These are phyloP conservation scores for Botrytis elliptica DNA, from an alignment of 2,329 filamentous ascomycete species.

Conservation along the genomic window DNA sequence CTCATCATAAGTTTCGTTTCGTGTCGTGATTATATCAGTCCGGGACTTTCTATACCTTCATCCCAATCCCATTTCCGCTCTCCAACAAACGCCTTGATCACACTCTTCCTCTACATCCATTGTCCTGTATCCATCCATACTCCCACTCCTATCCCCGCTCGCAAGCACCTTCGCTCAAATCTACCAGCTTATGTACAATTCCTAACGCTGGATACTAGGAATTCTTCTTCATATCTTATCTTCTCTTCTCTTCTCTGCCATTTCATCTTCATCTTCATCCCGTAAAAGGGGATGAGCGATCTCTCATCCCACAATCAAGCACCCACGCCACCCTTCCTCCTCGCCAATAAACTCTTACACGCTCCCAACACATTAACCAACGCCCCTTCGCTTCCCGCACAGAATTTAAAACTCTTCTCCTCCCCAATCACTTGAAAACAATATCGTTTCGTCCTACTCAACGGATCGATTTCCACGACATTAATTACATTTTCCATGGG, in stretches of 20 bases:
- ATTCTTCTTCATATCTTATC: not conserved
- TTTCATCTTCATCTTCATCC: too few species aligned
- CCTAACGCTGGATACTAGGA: not conserved
- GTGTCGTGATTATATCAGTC: not conserved
- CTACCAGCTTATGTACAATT: conserved; percentile 18
- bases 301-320: not conserved
- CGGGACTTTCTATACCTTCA: not conserved
- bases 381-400: conserved; percentile 75
- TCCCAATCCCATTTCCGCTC: not conserved
- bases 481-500: conserved; percentile 78
- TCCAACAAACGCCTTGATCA: not conserved
- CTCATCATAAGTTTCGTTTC: conserved; percentile 12
- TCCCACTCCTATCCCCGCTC: not conserved
- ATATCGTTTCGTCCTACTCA: conserved; percentile 78
- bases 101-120: not conserved
- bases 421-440: conserved; percentile 94
- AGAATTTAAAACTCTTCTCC: conserved; percentile 79
- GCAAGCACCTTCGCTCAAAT: not conserved
- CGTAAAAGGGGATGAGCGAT: not conserved
- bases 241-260: not conserved
- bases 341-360: conserved; percentile 81
- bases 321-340: conserved; percentile 55
- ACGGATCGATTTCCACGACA: conserved; percentile 86
- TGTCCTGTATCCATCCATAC: not conserved
- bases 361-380: conserved; percentile 84